Evolutionary conservation across 306 rosid genomes (phyloP), one percentile per base, ranked within the genome.

Genomic region (Dryas drummondii): DNA sequence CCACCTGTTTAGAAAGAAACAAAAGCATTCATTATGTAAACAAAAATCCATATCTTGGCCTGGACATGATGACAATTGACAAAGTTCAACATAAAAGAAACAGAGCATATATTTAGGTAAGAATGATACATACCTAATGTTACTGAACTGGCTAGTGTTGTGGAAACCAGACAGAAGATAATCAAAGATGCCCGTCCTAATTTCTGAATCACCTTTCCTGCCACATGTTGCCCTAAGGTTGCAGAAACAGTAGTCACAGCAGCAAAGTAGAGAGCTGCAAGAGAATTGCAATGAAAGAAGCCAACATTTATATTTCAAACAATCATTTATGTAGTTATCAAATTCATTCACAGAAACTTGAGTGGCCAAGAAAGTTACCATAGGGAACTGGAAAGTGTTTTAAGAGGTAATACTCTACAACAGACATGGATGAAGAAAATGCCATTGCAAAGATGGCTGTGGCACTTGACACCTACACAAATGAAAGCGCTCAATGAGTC

Each of bases 361-460:
- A 10, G 32, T 13, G 15, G 27, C 41, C 9, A 9, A 60, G 12
- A 76, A 45, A 68, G 26, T 6, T 78, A 91, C 97, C 97, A 58
- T 89, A 87, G 22, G 91, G 94, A 66, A 91, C 64, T 10, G 97
- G 97, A 73, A 91, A 91, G 72, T 91, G 89, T 70, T 83, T 88
- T 64, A 91, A 75, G 42, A 91, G 81, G 68, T 91, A 86, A 82
- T 87, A 91, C 82, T 91, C 94, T 60, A 91, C 83, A 2, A 91
- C 96, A 52, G 97, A 89, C 93, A 89, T 89, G 15, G 94, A 91
- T 48, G 97, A 89, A 46, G 94, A 91, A 73, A 87, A 91, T 78
- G 86, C 73, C 97, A 91, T 91, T 42, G 89, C 94, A 72, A 91
- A 88, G 7, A 93, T 91, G 54, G 96, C 96, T 6, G 94, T 87